These are phyloP conservation scores for Amphichorda felina DNA, from an alignment of 2,329 filamentous ascomycete species.

Conservation along the genomic window DNA sequence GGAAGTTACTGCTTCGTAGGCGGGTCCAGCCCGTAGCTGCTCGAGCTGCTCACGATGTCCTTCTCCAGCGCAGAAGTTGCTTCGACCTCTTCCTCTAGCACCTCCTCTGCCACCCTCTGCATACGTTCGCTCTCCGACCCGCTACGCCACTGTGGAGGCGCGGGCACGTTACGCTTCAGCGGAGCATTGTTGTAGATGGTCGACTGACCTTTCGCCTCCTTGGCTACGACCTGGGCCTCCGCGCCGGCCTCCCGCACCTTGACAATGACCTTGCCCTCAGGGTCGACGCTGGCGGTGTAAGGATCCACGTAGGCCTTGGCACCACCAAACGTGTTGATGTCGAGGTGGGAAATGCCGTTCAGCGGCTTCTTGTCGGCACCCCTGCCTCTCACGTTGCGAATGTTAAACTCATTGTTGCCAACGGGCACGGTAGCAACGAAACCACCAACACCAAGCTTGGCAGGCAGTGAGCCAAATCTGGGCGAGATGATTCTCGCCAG, in stretches of 20 bases:
- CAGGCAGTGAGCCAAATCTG: conserved; percentile 16
- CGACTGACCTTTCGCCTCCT: conserved; percentile 28
- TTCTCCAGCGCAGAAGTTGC: conserved; percentile 42
- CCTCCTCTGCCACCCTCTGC: conserved; percentile 6
- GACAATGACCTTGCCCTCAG: conserved; percentile 36
- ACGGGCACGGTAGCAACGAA: conserved; percentile 33
- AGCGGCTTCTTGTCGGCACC: conserved; percentile 11
- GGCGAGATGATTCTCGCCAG: conserved; percentile 39
- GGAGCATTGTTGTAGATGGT: conserved; percentile 16
- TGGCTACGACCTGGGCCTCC: conserved; percentile 29
- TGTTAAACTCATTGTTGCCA: conserved; percentile 30
- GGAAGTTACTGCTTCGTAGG: conserved; percentile 6
- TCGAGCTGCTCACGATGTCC: conserved; percentile 20
- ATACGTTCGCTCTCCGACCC: background rate
- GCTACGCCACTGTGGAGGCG: background rate
- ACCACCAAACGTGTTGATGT: conserved; percentile 36
- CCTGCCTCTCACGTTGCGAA: background rate
- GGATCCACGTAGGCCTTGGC: conserved; percentile 41
- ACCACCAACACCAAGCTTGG: conserved; percentile 42
- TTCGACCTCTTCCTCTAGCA: conserved; percentile 62
- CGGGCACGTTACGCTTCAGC: conserved; percentile 8
- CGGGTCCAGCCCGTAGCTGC: conserved; percentile 23
- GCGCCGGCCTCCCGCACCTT: conserved; percentile 24
- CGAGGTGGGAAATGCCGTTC: conserved; percentile 26
- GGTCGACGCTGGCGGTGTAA: conserved; percentile 29